Conservation (phyloP, 2,329 filamentous ascomycete species). For the Akanthomyces muscarius region DNA sequence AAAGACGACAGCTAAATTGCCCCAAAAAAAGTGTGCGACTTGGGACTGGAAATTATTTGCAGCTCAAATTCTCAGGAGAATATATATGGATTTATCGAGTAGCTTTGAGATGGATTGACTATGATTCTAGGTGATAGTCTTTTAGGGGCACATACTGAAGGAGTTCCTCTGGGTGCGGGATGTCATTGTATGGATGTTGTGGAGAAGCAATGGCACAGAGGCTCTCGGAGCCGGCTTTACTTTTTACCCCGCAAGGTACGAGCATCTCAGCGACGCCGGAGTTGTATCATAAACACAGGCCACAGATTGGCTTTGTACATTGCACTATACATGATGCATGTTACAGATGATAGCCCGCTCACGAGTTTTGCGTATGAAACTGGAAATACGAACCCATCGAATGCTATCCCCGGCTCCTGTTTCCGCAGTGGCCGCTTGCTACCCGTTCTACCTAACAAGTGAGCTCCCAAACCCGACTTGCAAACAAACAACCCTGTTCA, state of each 20-base stretch:
- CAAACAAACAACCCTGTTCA: background rate
- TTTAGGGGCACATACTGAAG: background rate
- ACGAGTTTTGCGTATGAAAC: too few species aligned
- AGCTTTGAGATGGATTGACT: too few species aligned
- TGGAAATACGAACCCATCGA: background rate
- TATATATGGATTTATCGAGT: too few species aligned
- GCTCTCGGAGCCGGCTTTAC: conserved; percentile 15
- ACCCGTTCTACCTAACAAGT: background rate
- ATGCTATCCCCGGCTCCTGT: background rate
- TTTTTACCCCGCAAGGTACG: conserved; percentile 11
- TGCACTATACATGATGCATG: too few species aligned
- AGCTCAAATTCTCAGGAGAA: too few species aligned
- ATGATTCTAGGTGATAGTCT: background rate
- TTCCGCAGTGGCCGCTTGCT: background rate
- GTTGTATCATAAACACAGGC: too few species aligned
- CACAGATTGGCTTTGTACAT: too few species aligned
- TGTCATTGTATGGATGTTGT: conserved; percentile 4
- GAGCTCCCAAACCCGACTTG: background rate
- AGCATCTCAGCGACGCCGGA: too few species aligned
- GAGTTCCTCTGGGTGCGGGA: too few species aligned
- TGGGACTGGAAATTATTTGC: background rate
- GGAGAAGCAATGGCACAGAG: background rate
- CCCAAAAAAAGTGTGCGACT: background rate
- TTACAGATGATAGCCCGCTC: too few species aligned
- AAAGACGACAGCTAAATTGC: background rate